Conservation (phyloP, 2,329 filamentous ascomycete genomes). For the Fusarium setosum region DNA sequence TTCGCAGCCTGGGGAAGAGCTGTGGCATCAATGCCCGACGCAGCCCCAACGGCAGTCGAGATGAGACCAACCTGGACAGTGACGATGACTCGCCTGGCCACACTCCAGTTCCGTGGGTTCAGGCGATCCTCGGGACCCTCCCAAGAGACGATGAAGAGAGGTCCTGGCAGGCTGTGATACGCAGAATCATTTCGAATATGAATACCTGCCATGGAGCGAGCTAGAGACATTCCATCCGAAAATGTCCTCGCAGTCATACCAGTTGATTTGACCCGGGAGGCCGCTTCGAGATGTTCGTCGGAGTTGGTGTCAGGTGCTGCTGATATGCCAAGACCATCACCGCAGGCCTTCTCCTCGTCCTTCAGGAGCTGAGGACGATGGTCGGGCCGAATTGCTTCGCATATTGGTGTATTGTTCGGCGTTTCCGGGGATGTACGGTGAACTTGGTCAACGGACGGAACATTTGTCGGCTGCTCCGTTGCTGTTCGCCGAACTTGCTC, state of each 20-base stretch:
- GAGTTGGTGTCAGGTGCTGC: not conserved
- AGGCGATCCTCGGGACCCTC: conserved; percentile 45
- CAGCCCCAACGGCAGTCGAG: conserved; percentile 59
- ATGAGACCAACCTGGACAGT: conserved; percentile 51
- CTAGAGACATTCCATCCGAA: not conserved
- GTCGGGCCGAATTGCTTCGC: not conserved
- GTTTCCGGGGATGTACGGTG: not conserved
- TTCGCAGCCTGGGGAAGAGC: conserved; percentile 54
- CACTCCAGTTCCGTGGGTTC: conserved; percentile 56
- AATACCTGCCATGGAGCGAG: not conserved
- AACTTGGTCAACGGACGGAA: not conserved
- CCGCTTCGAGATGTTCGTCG: not conserved
- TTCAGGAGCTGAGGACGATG: not conserved
- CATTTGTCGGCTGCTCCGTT: not conserved
- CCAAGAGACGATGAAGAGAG: not conserved
- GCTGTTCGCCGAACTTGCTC: not conserved
- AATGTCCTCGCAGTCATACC: not conserved
- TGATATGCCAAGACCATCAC: too few species aligned
- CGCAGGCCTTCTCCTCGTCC: not conserved
- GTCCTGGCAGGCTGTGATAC: not conserved
- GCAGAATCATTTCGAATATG: not conserved
- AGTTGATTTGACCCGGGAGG: not conserved
- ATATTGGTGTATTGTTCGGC: not conserved
- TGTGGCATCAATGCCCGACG: conserved; percentile 56
- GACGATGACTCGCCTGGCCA: conserved; percentile 47